Evolutionary conservation across 345 rosid genomes (phyloP), one percentile per base, ranked within the genome.

Genomic region (Eucalyptus coolabah): DNA sequence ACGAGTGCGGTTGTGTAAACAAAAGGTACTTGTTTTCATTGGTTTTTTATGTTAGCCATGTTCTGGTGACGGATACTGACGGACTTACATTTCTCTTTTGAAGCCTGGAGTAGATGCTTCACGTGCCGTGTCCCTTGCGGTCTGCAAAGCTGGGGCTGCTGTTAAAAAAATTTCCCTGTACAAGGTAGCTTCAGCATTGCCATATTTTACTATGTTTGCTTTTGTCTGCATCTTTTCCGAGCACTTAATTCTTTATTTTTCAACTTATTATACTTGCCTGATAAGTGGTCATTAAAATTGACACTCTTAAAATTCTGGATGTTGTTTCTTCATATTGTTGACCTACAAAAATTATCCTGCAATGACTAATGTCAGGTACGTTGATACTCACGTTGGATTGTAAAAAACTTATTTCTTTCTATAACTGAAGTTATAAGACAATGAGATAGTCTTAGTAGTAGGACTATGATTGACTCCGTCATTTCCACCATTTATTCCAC

Each of bases 1-100:
- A 96, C 17, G 99, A 98, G 93, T 97, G 99, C 97, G 99, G 99
- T 86, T 98, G 99, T 97, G 99, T 95, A 98, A 98, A 81, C 98
- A 97, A 88, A 98, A 98, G 98, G 99, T 98, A 65, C 42, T 50
- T 56, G 3, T 15, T 45, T 32, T 88, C 54, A 30, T 18, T 59
- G 51, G 30, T 10, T 63, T 63, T 23, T 34, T 56, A 40, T 83
- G 2, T 16, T 5, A 3, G 47, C 54, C 44, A 65, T 86, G 60
- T 59, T 30, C 12, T 72, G 49, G 40, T 69, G 19, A 81, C 26
- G 54, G 51, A 40, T 88, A 32, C 53, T 88, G 67, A 88, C 60
- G 30, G 37, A 54, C 87, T 6, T 44, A 16, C 72, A 23, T 81
- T 50, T 50, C 51, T 50, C 51, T 50, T 50, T 50, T 50, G 17